These are phyloP conservation scores for Acanthamoeba healyi DNA, from an alignment of 208 protist genomes.

Conservation along the genomic window DNA sequence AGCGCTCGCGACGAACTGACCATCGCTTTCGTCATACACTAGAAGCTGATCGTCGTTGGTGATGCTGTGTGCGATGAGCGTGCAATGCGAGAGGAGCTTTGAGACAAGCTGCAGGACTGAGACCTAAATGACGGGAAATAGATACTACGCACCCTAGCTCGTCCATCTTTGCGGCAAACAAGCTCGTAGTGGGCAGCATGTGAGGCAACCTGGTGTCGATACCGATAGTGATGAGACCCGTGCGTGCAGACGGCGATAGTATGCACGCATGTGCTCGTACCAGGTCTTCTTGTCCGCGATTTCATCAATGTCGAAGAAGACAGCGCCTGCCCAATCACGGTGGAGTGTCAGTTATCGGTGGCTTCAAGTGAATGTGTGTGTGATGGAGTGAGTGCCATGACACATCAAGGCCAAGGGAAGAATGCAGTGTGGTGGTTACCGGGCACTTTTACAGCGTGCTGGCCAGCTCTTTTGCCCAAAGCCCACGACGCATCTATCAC, in stretches of 20 bases:
- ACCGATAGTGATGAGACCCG: too few species aligned
- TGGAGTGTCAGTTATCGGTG: too few species aligned
- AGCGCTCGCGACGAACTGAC: conserved; percentile 52
- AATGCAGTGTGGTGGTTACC: neutral
- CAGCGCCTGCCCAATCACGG: too few species aligned
- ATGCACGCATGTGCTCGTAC: neutral
- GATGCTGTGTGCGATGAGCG: neutral
- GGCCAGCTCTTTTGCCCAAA: neutral
- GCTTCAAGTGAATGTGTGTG: too few species aligned
- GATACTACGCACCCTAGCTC: neutral
- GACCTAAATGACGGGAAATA: neutral
- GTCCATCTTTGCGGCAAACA: conserved; percentile 29
- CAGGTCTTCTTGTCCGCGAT: conserved; percentile 36
- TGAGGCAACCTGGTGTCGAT: conserved; percentile 42
- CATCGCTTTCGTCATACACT: conserved; percentile 52
- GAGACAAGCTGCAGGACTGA: too few species aligned
- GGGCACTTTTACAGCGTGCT: conserved; percentile 11
- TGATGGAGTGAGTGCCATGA: too few species aligned
- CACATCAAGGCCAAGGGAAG: neutral
- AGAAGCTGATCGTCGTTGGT: conserved; percentile 25
- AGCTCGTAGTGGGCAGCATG: conserved; percentile 38
- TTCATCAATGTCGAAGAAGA: conserved; percentile 61
- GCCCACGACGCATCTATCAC: conserved; percentile 41
- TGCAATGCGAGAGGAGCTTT: too few species aligned
- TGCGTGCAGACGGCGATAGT: too few species aligned